phyloP scores from a whole-genome alignment of 768 basidiomycete species.

The Cyclocybe cylindracea region DNA sequence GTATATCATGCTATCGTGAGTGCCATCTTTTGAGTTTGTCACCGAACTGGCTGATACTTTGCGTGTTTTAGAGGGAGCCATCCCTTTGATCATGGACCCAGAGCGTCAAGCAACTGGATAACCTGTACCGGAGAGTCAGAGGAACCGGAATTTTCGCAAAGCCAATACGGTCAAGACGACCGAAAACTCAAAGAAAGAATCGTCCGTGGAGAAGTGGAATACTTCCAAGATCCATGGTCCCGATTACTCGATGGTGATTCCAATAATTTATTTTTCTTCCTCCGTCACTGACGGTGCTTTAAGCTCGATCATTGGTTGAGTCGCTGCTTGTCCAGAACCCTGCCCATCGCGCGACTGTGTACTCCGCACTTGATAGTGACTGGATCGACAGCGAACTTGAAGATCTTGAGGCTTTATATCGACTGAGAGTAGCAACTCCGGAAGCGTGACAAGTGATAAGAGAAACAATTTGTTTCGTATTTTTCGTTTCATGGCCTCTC shows the following conservation, averaged over 20 bases:
- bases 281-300: not conserved
- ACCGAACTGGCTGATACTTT: not conserved
- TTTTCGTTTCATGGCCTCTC: too few species aligned
- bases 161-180: conserved; percentile 47
- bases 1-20: conserved; percentile 84
- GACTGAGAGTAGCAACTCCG: conserved; percentile 44
- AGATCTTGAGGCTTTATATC: conserved; percentile 63
- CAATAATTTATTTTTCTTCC: not conserved
- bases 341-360: conserved; percentile 60
- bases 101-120: conserved; percentile 37
- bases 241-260: conserved; percentile 54
- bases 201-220: conserved; percentile 60
- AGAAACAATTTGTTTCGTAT: too few species aligned
- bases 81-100: conserved; percentile 69
- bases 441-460: not conserved
- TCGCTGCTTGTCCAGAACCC: conserved; percentile 64
- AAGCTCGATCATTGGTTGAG: conserved; percentile 61
- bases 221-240: conserved; percentile 55
- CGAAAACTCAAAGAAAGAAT: conserved; percentile 69
- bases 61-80: conserved; percentile 59
- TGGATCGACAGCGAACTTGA: conserved; percentile 71
- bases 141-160: conserved; percentile 34
- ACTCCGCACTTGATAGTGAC: conserved; percentile 54
- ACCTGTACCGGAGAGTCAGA: conserved; percentile 36
- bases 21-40: conserved; percentile 9